Conservation (phyloP, 208 protist species). For the Leishmania amazonensis region DNA sequence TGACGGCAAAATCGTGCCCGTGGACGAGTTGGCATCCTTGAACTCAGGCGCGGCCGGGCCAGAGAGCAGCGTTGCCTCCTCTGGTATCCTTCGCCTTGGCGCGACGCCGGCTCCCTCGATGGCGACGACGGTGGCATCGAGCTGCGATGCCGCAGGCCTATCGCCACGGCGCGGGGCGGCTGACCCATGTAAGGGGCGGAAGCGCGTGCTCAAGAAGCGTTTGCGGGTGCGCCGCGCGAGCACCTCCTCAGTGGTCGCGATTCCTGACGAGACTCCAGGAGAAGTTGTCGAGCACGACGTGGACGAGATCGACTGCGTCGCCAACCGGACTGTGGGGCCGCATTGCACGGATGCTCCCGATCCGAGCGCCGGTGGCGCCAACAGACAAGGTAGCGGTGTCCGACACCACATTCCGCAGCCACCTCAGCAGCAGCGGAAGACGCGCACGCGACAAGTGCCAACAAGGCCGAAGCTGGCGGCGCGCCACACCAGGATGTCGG, state of each 20-base stretch:
- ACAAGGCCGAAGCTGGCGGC: constrained; percentile 13
- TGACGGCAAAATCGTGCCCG: constrained; percentile 34
- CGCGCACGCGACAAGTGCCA: constrained; percentile 7
- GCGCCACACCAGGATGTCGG: constrained; percentile 3
- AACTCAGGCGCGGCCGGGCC: background rate
- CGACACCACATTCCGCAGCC: constrained; percentile 9
- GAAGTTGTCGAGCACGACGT: constrained; percentile 50
- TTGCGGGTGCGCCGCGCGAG: constrained; percentile 31
- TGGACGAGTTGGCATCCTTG: background rate
- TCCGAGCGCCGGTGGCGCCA: background rate
- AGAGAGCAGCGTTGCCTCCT: constrained; percentile 18
- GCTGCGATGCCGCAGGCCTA: constrained; percentile 9
- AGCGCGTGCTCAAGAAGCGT: constrained; percentile 47
- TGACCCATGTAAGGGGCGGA: constrained; percentile 39
- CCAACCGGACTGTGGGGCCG: background rate
- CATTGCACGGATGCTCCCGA: background rate
- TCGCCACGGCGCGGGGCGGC: constrained; percentile 4
- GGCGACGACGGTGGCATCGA: constrained; percentile 5
- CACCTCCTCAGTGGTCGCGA: constrained; percentile 35
- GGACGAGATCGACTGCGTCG: constrained; percentile 17
- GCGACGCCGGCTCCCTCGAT: background rate
- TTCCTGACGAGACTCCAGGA: constrained; percentile 46
- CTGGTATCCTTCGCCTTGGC: background rate
- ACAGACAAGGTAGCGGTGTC: background rate
- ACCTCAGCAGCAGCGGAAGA: constrained; percentile 15